Evolutionary conservation across 225 moss, liverwort and hornwort genomes (phyloP).

Genomic region (Lunularia cruciata): DNA sequence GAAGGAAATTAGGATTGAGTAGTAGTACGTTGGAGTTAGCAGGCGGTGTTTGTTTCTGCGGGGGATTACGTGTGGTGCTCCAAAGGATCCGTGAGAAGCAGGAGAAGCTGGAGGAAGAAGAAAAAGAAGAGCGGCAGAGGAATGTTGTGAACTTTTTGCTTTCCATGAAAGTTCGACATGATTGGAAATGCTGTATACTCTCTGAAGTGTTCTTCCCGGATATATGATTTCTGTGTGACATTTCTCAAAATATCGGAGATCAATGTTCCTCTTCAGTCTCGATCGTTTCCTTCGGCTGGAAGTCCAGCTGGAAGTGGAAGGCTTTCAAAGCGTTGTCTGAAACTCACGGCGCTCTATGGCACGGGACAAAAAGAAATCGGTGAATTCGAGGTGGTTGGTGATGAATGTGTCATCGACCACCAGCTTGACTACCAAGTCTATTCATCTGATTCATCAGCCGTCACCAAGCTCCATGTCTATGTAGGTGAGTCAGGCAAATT

Average conservation of each 20-base stretch:
- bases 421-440: conserved; percentile 56
- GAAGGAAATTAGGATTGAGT: background rate
- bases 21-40: background rate
- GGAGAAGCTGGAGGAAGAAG: background rate
- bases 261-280: conserved; percentile 39
- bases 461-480: conserved; percentile 76
- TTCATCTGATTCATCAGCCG: conserved; percentile 27
- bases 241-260: conserved; percentile 68
- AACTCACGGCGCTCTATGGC: conserved; percentile 74
- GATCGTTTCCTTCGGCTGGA: conserved; percentile 37
- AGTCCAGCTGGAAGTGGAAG: conserved; percentile 38
- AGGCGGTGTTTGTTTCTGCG: background rate
- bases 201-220: conserved; percentile 18
- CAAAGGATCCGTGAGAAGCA: background rate
- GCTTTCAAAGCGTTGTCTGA: conserved; percentile 48
- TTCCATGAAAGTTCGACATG: conserved; percentile 37
- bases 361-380: conserved; percentile 77
- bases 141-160: conserved; percentile 14
- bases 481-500: conserved; percentile 50
- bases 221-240: conserved; percentile 63
- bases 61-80: background rate
- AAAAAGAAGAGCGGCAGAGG: background rate
- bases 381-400: conserved; percentile 61
- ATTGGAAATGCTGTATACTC: conserved; percentile 22
- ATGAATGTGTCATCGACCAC: conserved; percentile 65